Evolutionary conservation across 805 yeast genomes (phyloP).

Genomic region (Wickerhamomyces canadensis): DNA sequence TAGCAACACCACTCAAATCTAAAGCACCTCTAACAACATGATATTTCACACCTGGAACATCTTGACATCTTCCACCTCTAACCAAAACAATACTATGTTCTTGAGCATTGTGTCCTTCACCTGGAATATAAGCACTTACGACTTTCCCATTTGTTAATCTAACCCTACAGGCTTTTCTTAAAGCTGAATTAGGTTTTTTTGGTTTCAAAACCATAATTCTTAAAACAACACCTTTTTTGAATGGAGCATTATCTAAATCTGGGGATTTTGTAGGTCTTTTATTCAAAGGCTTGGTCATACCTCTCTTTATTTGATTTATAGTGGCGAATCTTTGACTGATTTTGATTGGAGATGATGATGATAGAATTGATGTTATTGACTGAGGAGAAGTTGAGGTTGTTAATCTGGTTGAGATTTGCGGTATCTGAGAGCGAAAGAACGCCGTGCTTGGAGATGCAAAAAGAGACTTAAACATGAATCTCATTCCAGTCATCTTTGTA

Average conservation of each 20-base stretch:
- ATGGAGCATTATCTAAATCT: slow-evolving; percentile 77
- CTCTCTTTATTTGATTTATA: slow-evolving; percentile 70
- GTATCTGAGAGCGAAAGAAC: slow-evolving; percentile 9
- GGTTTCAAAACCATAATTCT: slow-evolving; percentile 95
- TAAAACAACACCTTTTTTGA: slow-evolving; percentile 87
- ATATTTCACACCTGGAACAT: slow-evolving; percentile 96
- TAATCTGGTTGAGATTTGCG: slow-evolving; percentile 1
- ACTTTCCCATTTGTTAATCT: slow-evolving; percentile 85
- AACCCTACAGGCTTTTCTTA: slow-evolving; percentile 94
- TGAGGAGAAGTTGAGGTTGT: slow-evolving; percentile 6
- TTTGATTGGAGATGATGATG: slow-evolving; percentile 12
- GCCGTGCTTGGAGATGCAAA: slow-evolving; percentile 14
- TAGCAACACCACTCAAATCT: slow-evolving; percentile 93
- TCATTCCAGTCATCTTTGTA: slow-evolving; percentile 4
- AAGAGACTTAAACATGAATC: slow-evolving; percentile 22
- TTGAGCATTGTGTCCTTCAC: slow-evolving; percentile 97
- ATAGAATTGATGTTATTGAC: slow-evolving; percentile 9
- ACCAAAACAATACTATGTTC: slow-evolving; percentile 95
- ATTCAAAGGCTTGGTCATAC: slow-evolving; percentile 49
- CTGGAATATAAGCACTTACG: slow-evolving; percentile 91
- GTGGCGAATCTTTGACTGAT: slow-evolving; percentile 44
- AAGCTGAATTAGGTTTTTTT: slow-evolving; percentile 97
- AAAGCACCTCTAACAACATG: slow-evolving; percentile 89
- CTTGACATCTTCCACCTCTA: slow-evolving; percentile 98
- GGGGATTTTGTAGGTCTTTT: slow-evolving; percentile 59